These are phyloP conservation scores for Penicillium sp. DNA, from an alignment of 2,329 filamentous ascomycete genomes.

Conservation along the genomic window DNA sequence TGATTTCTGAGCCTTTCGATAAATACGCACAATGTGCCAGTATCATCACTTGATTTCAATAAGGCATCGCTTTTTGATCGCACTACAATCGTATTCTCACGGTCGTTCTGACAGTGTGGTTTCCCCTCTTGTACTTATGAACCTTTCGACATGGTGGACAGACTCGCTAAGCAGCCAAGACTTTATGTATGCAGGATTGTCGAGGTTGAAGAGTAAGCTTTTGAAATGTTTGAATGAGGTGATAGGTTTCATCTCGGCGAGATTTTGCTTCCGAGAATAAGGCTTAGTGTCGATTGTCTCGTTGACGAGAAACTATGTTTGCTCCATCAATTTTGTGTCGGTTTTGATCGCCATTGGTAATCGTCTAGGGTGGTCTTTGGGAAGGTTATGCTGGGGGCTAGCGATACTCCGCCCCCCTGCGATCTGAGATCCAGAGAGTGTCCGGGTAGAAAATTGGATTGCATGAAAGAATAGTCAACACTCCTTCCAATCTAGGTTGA, in stretches of 20 bases:
- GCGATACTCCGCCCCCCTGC: neutral
- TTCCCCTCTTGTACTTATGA: neutral
- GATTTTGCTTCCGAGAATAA: neutral
- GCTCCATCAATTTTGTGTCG: neutral
- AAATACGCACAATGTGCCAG: neutral
- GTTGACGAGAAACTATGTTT: neutral
- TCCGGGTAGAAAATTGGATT: too few relatives aligned
- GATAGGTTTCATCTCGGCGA: neutral
- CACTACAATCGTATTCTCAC: neutral
- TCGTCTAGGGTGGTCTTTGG: neutral
- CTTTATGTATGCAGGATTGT: neutral
- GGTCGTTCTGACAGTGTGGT: neutral
- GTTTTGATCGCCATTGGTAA: neutral
- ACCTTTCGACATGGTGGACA: neutral
- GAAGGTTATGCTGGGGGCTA: neutral
- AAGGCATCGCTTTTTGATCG: neutral
- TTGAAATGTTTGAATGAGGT: neutral
- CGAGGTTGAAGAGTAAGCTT: neutral
- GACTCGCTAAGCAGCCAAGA: neutral
- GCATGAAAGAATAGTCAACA: neutral
- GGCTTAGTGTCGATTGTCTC: neutral
- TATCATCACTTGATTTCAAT: neutral
- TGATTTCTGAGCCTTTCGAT: neutral
- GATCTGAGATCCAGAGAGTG: too few relatives aligned
- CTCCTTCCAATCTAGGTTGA: neutral